Base-by-base conservation (phyloP, 2,329 filamentous ascomycete genomes). In the Fusarium devonianum region DNA sequence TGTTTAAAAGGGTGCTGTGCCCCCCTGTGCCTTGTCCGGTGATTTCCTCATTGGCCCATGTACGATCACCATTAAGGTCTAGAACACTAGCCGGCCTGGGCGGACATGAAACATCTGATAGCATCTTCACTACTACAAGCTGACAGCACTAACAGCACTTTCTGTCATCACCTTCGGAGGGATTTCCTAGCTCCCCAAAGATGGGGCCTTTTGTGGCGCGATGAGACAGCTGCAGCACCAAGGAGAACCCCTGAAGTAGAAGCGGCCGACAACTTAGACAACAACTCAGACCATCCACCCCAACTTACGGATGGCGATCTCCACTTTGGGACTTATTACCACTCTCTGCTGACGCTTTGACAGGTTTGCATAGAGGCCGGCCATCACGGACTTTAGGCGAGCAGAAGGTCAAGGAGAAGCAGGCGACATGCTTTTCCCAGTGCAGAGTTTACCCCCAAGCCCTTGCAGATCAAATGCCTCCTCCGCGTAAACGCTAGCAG, bases 21-120 rank as follows among this genome's bases (percentile, higher is more conserved):
- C 39, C 23, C 32, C 26, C 22, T 33, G 23, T 12, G 34, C 36
- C 33, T 38, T 39, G 26, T 44, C 56, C 56, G 56, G 56, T 45
- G 47, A 60, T 45, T 60, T 49, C 56, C 56, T 32, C 5, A 46
- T 59, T 53, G 16, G 56, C 17, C 11, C 14, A 49, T 33, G 46
- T 16, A 23, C 34, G 12, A 33, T 35, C 37, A 49, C 42, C 16
- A 14, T 12, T 14, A 40, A 26, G 35, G 55, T 47, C 54, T 58
- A 58, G 54, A 58, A 45, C 54, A 12, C 19, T 30, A 48, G 30
- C 26, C 28, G 43, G 26, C 22, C 22, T 43, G 14, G 49, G n/a
- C 2, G 11, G 5, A 18, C 3, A 4, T 17, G 11, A 40, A 22
- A n/a, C 1, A 0, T 0, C 2, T 28, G 44, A 51, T 58, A 58